Evolutionary conservation across 768 basidiomycete genomes (phyloP).

Genomic region (Omphalotus guepiniiformis): DNA sequence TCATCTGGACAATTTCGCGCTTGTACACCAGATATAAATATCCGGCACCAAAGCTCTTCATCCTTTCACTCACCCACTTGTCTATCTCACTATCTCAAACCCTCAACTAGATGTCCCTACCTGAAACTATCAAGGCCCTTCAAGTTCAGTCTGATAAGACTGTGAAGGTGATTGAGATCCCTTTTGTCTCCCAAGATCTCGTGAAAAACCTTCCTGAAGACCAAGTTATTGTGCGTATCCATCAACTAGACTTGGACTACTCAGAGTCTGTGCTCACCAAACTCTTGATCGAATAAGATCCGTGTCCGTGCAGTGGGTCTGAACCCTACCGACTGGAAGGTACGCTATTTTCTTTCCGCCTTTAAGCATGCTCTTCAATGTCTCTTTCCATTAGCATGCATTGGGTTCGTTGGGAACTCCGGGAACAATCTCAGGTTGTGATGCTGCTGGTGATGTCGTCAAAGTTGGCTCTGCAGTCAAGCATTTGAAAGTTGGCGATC

Average conservation of each 20-base stretch:
- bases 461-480: constrained; percentile 1
- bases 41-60: too few relatives aligned
- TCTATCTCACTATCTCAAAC: too few relatives aligned
- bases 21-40: too few relatives aligned
- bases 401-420: not conserved
- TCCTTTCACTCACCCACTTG: too few relatives aligned
- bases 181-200: not conserved
- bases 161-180: not conserved
- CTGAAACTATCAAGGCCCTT: constrained; percentile 4
- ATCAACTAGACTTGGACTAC: not conserved
- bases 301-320: constrained; percentile 3
- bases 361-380: too few relatives aligned
- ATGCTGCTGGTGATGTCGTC: constrained; percentile 4
- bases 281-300: too few relatives aligned
- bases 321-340: constrained; percentile 5
- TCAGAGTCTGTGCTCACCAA: not conserved
- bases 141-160: not conserved
- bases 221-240: not conserved
- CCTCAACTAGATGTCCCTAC: too few relatives aligned
- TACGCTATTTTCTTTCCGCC: too few relatives aligned
- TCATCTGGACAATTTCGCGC: too few relatives aligned
- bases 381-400: too few relatives aligned
- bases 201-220: not conserved
- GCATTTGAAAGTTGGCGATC: constrained; percentile 3
- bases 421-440: constrained; percentile 1